Base-by-base conservation (phyloP, 495 filamentous ascomycete species). In the Filosporella fistucella region DNA sequence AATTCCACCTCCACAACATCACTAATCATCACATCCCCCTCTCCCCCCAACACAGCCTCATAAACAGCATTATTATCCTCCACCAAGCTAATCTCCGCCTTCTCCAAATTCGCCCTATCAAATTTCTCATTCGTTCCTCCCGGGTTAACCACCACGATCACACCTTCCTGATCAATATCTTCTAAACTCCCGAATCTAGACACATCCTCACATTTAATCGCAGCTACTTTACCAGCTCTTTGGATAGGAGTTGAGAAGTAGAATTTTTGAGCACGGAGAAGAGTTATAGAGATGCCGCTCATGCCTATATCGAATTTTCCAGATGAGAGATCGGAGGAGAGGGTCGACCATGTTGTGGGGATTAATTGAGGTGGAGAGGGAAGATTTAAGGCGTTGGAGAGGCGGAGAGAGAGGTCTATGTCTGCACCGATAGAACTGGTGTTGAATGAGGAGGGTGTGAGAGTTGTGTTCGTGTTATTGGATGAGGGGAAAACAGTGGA, bases 91-190 rank as follows among this genome's bases (percentile, higher is more conserved):
- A 38, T 5, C 3, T 4, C n/a, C 4, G 35, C 35, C 4, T 4
- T 20, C 14, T 21, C 4, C 16, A 38, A 21, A 21, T 38, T 38
- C 35, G 5, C 35, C 18, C 35, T 4, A 21, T 38, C 35, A 13
- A 38, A 38, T 13, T 38, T 38, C 35, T 38, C 35, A n/a, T 38
- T 38, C 35, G 35, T 38, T 7, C 35, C 35, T 9, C 35, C 35
- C 2, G 35, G 35, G 18, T 38, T 38, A 4, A 38, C 35, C 20
- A 38, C 35, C 14, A 38, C 35, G 3, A 38, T 21, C 4, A 38
- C 35, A 13, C 35, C 35, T 6, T 20, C 14, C 9, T 21, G 7
- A 21, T 38, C 35, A 13, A 38, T 20, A 21, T 20, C 35, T 5
- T 20, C 9, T 13, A 38, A 13, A 5, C 16, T 38, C 18, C 5